phyloP scores from a whole-genome alignment of 2,329 filamentous ascomycete species.

The Microsporum audouinii region DNA sequence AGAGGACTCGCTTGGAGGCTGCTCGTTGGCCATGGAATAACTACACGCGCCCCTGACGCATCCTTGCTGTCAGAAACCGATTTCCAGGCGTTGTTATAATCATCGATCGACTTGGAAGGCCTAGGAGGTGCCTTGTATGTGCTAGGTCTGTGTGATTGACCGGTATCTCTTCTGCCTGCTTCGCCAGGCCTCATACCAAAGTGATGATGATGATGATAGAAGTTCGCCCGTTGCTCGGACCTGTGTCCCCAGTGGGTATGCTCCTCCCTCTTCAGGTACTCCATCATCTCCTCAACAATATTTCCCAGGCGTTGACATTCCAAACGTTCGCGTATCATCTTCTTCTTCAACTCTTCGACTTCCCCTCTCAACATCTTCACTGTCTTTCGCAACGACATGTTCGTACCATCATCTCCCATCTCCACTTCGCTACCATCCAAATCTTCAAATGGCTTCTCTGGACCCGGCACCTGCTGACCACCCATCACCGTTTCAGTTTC shows the following conservation, averaged over 20 bases:
- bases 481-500: not conserved
- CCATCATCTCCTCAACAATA: not conserved
- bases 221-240: not conserved
- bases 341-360: constrained; percentile 9
- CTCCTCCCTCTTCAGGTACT: not conserved
- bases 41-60: not conserved
- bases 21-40: constrained; percentile 9
- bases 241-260: not conserved
- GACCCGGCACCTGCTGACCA: not conserved
- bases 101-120: not conserved
- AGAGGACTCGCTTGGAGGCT: constrained; percentile 1
- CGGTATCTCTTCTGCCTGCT: too few relatives aligned
- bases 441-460: not conserved
- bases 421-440: not conserved
- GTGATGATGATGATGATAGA: not conserved
- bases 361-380: constrained; percentile 6
- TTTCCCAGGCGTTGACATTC: constrained; percentile 7
- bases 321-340: constrained; percentile 8
- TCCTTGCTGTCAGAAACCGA: not conserved
- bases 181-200: not conserved
- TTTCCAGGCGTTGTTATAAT: constrained; percentile 2
- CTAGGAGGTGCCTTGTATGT: not conserved
- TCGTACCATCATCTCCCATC: not conserved
- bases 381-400: not conserved
- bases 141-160: not conserved